These are phyloP conservation scores for Cystoderma amianthinum DNA, from an alignment of 768 basidiomycete species.

Conservation along the genomic window DNA sequence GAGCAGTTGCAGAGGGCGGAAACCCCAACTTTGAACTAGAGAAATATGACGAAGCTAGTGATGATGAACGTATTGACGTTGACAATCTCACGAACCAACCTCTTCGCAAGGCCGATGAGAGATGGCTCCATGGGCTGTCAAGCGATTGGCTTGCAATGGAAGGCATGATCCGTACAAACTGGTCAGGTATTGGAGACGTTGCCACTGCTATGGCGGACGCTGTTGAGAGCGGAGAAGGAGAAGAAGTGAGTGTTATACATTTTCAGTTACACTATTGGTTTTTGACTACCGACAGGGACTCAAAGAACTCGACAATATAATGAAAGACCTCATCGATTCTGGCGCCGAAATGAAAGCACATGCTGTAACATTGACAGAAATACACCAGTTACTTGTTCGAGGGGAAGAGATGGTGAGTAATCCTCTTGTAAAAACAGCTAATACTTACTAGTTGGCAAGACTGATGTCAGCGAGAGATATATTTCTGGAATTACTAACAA, in stretches of 20 bases:
- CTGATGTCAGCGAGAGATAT: constrained; percentile 45
- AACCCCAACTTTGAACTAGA: constrained; percentile 12
- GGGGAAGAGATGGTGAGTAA: constrained; percentile 56
- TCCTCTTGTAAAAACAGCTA: constrained; percentile 1
- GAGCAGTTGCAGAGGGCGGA: constrained; percentile 16
- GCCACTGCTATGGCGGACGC: constrained; percentile 58
- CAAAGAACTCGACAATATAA: constrained; percentile 53
- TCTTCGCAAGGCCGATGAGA: constrained; percentile 42
- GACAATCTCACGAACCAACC: constrained; percentile 63
- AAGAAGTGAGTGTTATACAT: constrained; percentile 33
- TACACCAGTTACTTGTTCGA: constrained; percentile 49
- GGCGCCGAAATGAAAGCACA: constrained; percentile 55
- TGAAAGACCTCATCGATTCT: constrained; percentile 66
- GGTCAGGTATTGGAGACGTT: constrained; percentile 41
- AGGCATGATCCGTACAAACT: constrained; percentile 38
- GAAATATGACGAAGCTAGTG: constrained; percentile 27
- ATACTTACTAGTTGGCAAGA: constrained; percentile 17
- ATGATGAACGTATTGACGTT: constrained; percentile 52
- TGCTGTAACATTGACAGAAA: constrained; percentile 39
- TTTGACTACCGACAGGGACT: constrained; percentile 33
- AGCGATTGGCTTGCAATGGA: constrained; percentile 57
- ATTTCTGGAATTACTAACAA: constrained; percentile 31
- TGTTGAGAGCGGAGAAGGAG: constrained; percentile 43
- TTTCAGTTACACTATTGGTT: constrained; percentile 3
- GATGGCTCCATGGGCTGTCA: constrained; percentile 49